Evolutionary conservation across 192 early-diverging fungal species (phyloP), one percentile per base, ranked within the genome.

Genomic region (Podila horticola): DNA sequence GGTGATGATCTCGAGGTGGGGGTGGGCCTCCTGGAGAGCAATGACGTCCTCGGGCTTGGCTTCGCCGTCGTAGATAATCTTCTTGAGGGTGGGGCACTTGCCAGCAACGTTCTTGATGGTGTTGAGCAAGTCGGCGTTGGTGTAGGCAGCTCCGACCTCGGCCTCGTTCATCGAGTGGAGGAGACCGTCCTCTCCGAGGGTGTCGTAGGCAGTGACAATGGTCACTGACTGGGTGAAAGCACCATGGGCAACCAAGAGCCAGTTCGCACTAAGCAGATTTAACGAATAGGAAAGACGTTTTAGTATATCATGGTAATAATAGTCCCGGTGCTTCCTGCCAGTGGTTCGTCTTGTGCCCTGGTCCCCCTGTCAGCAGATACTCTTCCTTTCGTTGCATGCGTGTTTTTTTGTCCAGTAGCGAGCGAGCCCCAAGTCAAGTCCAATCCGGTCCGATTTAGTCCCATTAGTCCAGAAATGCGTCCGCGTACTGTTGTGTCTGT

Each of bases 121-220:
- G 51, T 87, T 83, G 41, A 97, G 85, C 41, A 94, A 84, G 45
- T 93, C 91, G 2, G 87, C 89, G 65, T 93, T 90, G 72, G 94
- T 94, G 71, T 94, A 94, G 66, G 94, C 84, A 51, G 89, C 87
- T 11, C 73, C 69, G 29, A 93, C 90, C 74, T 92, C 93, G 45
- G 93, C 85, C 83, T 97, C 93, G 70, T 93, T 92, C 83, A 97
- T 91, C 12, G 96, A 95, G 72, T 93, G 95, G 62, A 87, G 60
- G 55, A 97, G 90, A 59, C 95, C 95, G 19, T 94, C 92, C 69
- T 92, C 92, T 33, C 95, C 96, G 38, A 97, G 87, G 48, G 95
- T 95, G 61, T 92, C 92, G 74, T 93, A 93, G 28, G 94, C 93
- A 29, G 96, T 97, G 49, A 92, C 91, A 81, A 97, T 92, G 66